These are phyloP conservation scores for Jamesozyma gamospora DNA, from an alignment of 805 yeast species.

Conservation along the genomic window DNA sequence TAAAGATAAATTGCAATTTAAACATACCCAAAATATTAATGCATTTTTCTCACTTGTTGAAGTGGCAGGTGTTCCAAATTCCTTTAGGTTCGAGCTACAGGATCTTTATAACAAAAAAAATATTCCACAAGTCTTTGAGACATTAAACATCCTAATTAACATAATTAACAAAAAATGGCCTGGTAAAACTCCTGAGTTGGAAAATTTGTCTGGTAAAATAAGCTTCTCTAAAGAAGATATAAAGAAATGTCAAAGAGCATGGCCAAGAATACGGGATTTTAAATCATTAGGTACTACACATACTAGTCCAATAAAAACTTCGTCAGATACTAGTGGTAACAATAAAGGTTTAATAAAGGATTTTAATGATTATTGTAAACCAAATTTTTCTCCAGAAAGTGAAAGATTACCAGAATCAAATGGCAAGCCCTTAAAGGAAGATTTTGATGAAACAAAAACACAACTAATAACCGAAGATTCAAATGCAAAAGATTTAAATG, in stretches of 20 bases:
- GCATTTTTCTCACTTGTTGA: constrained; percentile 64
- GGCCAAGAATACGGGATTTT: constrained; percentile 74
- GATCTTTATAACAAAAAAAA: constrained; percentile 88
- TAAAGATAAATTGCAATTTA: constrained; percentile 63
- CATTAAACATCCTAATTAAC: constrained; percentile 79
- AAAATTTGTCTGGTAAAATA: constrained; percentile 50
- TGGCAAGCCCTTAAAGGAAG: background rate
- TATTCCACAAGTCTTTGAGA: constrained; percentile 87
- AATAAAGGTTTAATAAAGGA: constrained; percentile 18
- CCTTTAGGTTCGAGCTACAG: constrained; percentile 83
- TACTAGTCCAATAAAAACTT: constrained; percentile 9
- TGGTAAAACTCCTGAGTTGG: constrained; percentile 50
- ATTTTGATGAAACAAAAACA: background rate
- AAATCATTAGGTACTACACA: constrained; percentile 38
- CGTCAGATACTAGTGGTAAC: background rate
- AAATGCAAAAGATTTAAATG: background rate
- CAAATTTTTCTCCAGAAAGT: background rate
- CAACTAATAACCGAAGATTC: background rate
- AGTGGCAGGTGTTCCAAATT: constrained; percentile 67
- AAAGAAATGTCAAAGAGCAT: constrained; percentile 47
- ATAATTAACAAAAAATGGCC: constrained; percentile 48
- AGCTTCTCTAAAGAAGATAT: constrained; percentile 59
- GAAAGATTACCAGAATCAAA: background rate
- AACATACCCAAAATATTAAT: constrained; percentile 88
- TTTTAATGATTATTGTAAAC: constrained; percentile 9